Conservation (phyloP, 306 rosid species). For the Acmispon strigosus region DNA sequence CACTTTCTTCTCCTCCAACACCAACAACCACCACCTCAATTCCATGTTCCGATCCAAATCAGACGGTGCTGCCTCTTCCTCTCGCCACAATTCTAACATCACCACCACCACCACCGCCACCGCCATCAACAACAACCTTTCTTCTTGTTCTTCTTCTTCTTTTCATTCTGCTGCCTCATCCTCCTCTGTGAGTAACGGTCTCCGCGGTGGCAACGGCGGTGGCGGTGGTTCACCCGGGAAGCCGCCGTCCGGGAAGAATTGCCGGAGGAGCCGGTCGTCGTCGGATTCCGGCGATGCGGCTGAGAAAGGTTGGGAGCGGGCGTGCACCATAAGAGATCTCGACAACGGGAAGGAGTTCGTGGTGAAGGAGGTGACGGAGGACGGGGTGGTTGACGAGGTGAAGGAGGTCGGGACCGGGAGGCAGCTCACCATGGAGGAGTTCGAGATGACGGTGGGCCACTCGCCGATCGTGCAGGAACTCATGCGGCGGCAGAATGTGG, state of each 20-base stretch:
- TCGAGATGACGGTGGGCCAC: conserved; percentile 90
- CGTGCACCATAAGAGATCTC: conserved; percentile 78
- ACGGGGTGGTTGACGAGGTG: conserved; percentile 69
- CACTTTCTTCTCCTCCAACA: background rate
- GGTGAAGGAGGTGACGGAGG: conserved; percentile 76
- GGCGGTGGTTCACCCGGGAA: conserved; percentile 39
- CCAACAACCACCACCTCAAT: background rate
- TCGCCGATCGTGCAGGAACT: conserved; percentile 97
- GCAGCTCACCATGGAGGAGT: conserved; percentile 96
- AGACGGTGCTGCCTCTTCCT: conserved; percentile 18
- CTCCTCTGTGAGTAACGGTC: conserved; percentile 33
- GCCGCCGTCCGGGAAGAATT: conserved; percentile 58
- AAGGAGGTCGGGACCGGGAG: conserved; percentile 88
- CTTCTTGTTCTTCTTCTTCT: conserved; percentile 24
- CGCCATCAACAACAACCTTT: background rate
- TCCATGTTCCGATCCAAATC: conserved; percentile 58
- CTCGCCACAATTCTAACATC: background rate
- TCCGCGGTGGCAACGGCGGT: background rate
- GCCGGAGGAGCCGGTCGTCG: conserved; percentile 25
- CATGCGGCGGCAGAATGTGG: conserved; percentile 83
- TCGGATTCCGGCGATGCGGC: background rate
- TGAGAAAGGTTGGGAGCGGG: conserved; percentile 13
- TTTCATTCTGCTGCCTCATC: background rate
- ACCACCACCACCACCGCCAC: too few species aligned
- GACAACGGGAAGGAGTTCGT: conserved; percentile 91